Evolutionary conservation across 805 yeast genomes (phyloP).

Genomic region (Wickerhamiella bombiphila): DNA sequence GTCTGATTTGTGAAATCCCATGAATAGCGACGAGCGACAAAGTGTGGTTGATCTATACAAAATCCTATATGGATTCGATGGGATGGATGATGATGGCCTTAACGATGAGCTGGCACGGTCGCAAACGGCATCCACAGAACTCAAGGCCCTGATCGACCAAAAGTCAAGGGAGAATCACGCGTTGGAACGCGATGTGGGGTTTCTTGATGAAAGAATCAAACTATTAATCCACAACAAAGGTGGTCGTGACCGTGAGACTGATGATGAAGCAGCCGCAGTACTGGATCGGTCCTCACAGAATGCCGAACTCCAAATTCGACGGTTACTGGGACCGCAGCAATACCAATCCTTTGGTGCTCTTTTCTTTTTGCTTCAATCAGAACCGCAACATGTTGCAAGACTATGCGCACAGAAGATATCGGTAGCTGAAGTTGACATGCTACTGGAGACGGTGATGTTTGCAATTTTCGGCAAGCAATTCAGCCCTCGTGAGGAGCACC

Average conservation of each 20-base stretch:
- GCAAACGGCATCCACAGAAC: constrained; percentile 21
- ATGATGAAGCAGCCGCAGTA: not conserved
- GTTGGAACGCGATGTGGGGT: constrained; percentile 27
- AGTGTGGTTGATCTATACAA: constrained; percentile 25
- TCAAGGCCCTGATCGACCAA: constrained; percentile 24
- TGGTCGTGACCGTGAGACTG: not conserved
- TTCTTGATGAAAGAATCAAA: constrained; percentile 27
- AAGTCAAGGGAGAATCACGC: constrained; percentile 25
- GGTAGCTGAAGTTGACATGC: constrained; percentile 26
- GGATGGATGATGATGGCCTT: constrained; percentile 21
- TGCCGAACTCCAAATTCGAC: constrained; percentile 15
- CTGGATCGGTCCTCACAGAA: constrained; percentile 16
- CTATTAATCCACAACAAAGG: constrained; percentile 25
- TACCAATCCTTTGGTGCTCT: constrained; percentile 23
- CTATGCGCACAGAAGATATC: constrained; percentile 21
- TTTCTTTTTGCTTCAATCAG: constrained; percentile 26
- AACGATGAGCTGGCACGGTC: constrained; percentile 24
- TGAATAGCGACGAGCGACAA: constrained; percentile 18
- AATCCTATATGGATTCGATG: constrained; percentile 24
- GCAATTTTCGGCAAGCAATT: constrained; percentile 29
- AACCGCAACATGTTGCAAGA: constrained; percentile 25
- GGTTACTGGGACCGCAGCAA: constrained; percentile 6
- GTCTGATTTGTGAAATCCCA: too few species aligned
- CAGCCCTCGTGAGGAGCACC: constrained; percentile 28
- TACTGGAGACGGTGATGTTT: constrained; percentile 29